Evolutionary conservation across 2,329 filamentous ascomycete species (phyloP), one percentile per base, ranked within the genome.

Genomic region (Coleophoma eucalyptorum): DNA sequence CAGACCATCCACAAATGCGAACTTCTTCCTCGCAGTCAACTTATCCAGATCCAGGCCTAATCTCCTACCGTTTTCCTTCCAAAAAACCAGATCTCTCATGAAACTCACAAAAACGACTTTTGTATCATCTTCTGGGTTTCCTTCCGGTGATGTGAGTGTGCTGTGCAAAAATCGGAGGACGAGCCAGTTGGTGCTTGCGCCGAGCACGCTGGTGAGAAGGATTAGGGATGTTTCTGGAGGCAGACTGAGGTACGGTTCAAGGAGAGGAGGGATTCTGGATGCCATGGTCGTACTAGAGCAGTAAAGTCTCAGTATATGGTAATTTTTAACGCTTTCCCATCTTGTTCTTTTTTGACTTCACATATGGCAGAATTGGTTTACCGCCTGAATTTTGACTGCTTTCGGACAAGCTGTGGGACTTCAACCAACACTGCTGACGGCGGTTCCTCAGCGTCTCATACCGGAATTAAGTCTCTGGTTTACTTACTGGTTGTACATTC

Each of bases 31-130:
- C 34, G 74, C 74, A 48, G 71, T 68, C 4, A 86, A 67, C 5
- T 75, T 75, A 16, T 86, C 79, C 46, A 94, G 72, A 68, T 95
- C 89, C 45, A 94, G 64, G 2, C 88, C 89, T 63, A 90, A 68
- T 67, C 85, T 85, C 48, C 81, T 78, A 2, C 78, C 79, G 46
- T 89, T 86, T 3, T 85, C 80, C 55, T 75, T 83, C 90, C 91
- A 97, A 65, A 96, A 95, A 1, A 79, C 73, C 56, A 79, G 80
- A 61, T 93, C 87, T 53, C 89, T 79, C 69, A 96, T 72, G 69
- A 94, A 96, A 71, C 89, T 95, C 51, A 94, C 83, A 3, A 97
- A 74, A 3, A 96, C 75, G 1, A 97, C 79, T 46, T 73, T 77
- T 21, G 67, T 69, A 41, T 71, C 69, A 11, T 64, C 64, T 13